Percentiles rank a stretch among this genome's conserved stretches.
Conservation (phyloP, 78 protist species). For the Parvularia atlantis region DNA sequence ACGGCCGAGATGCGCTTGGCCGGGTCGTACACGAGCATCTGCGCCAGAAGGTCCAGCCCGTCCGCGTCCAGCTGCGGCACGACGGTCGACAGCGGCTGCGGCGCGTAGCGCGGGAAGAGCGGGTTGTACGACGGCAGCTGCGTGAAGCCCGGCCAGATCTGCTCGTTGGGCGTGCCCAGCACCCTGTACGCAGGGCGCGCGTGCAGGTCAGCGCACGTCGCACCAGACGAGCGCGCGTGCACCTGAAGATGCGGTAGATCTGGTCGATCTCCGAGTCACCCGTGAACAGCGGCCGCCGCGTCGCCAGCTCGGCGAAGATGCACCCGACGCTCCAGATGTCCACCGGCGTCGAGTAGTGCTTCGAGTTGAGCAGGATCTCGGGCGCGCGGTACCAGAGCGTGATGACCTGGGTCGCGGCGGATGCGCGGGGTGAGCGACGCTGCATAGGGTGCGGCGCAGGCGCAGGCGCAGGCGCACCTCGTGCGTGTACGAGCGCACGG, state of each 20-base stretch:
- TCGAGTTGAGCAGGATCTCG: slow-evolving; percentile 83
- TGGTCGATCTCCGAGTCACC: slow-evolving; percentile 92
- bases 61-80: not conserved
- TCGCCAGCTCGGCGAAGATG: slow-evolving; percentile 92
- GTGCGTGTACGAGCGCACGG: slow-evolving; percentile 76
- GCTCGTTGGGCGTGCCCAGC: too few species aligned
- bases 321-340: slow-evolving; percentile 93
- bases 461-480: too few species aligned
- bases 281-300: slow-evolving; percentile 75
- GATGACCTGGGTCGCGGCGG: slow-evolving; percentile 26
- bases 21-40: slow-evolving; percentile 21
- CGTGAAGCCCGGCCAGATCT: too few species aligned
- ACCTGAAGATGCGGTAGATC: slow-evolving; percentile 77
- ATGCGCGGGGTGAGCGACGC: too few species aligned
- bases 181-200: too few species aligned
- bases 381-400: slow-evolving; percentile 88
- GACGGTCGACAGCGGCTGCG: too few species aligned
- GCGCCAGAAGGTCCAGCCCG: slow-evolving; percentile 9
- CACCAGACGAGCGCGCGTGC: too few species aligned
- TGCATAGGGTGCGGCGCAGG: not conserved
- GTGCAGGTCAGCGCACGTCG: too few species aligned
- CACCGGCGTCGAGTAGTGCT: slow-evolving; percentile 71
- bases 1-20: not conserved
- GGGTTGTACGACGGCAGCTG: too few species aligned
- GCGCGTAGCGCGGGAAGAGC: too few species aligned